These are phyloP conservation scores for Magnusiomyces tetraspermus DNA, from an alignment of 1,139 yeast species.

Conservation along the genomic window DNA sequence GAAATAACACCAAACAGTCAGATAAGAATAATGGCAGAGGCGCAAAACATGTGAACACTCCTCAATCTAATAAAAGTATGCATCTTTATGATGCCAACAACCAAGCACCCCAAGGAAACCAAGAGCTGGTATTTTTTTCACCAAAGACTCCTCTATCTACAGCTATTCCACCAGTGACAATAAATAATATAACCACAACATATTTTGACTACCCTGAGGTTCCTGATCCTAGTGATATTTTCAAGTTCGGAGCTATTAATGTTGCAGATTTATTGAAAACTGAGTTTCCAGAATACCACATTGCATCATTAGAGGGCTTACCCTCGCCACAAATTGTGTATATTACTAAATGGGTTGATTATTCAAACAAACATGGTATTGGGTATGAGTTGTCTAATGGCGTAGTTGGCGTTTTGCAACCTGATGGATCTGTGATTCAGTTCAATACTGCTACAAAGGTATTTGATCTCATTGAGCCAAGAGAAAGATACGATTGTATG, in stretches of 20 bases:
- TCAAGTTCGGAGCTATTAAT: neutral
- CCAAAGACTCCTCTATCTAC: neutral
- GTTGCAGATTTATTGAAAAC: neutral
- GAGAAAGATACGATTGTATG: slow-evolving; percentile 7
- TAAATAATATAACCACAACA: neutral
- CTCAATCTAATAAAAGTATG: too few relatives aligned
- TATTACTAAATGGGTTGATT: slow-evolving; percentile 96
- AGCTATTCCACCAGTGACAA: neutral
- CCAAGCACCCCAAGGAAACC: too few relatives aligned
- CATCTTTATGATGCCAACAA: too few relatives aligned
- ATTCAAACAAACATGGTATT: slow-evolving; percentile 90
- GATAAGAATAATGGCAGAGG: neutral
- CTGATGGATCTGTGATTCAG: slow-evolving; percentile 19
- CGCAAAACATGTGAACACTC: too few relatives aligned
- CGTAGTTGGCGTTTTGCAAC: slow-evolving; percentile 70
- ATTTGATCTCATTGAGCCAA: slow-evolving; percentile 8
- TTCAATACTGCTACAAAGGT: slow-evolving; percentile 16
- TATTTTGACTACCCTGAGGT: neutral
- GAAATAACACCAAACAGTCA: neutral
- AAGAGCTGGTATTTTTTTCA: neutral
- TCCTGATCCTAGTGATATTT: neutral
- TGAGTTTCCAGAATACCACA: neutral
- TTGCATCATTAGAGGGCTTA: neutral
- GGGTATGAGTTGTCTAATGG: slow-evolving; percentile 87
- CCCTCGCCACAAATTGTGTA: slow-evolving; percentile 29